These are phyloP conservation scores for Sporisorium reilianum DNA, from an alignment of 1,284 basidiomycete species.

Conservation along the genomic window DNA sequence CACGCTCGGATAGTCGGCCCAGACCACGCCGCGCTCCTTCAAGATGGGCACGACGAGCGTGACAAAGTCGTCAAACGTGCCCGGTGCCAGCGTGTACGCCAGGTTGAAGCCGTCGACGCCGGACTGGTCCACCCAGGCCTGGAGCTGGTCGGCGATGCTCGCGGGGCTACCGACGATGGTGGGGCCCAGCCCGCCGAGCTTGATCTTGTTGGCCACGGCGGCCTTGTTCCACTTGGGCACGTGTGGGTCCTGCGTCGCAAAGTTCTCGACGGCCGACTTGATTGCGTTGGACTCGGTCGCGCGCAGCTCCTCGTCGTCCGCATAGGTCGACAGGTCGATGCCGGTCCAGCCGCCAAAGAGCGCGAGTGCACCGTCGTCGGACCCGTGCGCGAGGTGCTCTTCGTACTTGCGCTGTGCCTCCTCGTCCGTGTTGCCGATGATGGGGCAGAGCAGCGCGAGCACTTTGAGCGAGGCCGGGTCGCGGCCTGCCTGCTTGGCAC, in stretches of 20 bases:
- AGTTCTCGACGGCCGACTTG: constrained; percentile 63
- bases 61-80: constrained; percentile 62
- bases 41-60: constrained; percentile 59
- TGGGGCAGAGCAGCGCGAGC: constrained; percentile 61
- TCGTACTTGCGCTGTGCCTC: constrained; percentile 64
- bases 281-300: constrained; percentile 59
- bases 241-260: constrained; percentile 58
- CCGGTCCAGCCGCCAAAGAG: constrained; percentile 69
- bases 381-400: constrained; percentile 56
- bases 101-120: constrained; percentile 66
- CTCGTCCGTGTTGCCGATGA: constrained; percentile 65
- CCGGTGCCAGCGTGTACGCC: constrained; percentile 56
- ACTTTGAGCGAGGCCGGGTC: constrained; percentile 65
- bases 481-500: constrained; percentile 57
- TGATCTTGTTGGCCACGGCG: constrained; percentile 60
- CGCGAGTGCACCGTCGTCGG: constrained; percentile 66
- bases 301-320: constrained; percentile 62
- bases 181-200: constrained; percentile 65
- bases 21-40: constrained; percentile 60
- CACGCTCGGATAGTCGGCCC: constrained; percentile 57
- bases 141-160: constrained; percentile 55
- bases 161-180: constrained; percentile 52
- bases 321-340: constrained; percentile 56
- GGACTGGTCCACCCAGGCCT: constrained; percentile 54
- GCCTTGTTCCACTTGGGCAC: constrained; percentile 65